A percentile compares a stretch with the other conserved stretches of the same genome.
Evolutionary conservation across 129 eudicot genomes (phyloP).

Genomic region (Flaveria linearis): DNA sequence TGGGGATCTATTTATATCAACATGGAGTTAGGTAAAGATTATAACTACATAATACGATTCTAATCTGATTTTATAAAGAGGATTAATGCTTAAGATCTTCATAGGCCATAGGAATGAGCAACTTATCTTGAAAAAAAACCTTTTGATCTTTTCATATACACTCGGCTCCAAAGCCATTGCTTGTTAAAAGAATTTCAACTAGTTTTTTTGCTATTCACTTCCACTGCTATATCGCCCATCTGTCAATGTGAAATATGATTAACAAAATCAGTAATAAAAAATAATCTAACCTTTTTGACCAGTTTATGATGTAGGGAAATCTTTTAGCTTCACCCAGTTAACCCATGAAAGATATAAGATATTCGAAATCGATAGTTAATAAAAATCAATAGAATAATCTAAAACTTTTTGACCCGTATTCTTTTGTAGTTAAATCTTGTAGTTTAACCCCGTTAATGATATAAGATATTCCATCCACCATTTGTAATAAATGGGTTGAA

Average conservation of each 20-base stretch:
- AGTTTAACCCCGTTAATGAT: neutral
- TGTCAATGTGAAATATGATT: constrained; percentile 33
- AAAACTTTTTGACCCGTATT: neutral
- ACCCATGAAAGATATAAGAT: neutral
- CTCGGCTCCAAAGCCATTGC: constrained; percentile 30
- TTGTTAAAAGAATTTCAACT: constrained; percentile 7
- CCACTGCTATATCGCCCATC: constrained; percentile 69
- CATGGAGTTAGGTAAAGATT: constrained; percentile 36
- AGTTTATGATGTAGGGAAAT: neutral
- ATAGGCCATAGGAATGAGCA: constrained; percentile 31
- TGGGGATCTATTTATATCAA: constrained; percentile 28
- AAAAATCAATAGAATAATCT: neutral
- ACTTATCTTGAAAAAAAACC: constrained; percentile 34
- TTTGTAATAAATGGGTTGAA: neutral
- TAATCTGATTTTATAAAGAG: constrained; percentile 18
- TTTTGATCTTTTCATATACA: constrained; percentile 39
- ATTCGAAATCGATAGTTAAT: neutral
- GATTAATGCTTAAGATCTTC: constrained; percentile 27
- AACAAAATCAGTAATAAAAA: neutral
- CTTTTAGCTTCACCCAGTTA: neutral
- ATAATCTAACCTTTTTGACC: neutral
- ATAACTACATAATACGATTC: constrained; percentile 28
- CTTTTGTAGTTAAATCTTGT: neutral
- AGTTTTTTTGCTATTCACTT: constrained; percentile 55
- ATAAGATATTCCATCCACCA: neutral